Evolutionary conservation across 2,329 filamentous ascomycete genomes (phyloP), one percentile per base, ranked within the genome.

Genomic region (Fusarium poae): DNA sequence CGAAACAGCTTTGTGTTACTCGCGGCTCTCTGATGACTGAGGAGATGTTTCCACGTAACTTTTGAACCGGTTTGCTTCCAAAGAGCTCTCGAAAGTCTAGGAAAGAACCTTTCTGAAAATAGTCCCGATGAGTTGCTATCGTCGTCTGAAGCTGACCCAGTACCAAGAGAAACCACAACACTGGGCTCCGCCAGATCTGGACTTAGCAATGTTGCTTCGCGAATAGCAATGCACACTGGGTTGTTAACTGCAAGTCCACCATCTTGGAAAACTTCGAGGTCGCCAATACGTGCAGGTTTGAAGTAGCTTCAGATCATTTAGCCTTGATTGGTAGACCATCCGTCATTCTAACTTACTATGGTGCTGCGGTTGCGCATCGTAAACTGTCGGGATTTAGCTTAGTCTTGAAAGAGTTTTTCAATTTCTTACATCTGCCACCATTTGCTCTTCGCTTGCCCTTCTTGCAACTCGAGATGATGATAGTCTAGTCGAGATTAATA

Each of bases 191-290:
- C 37, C 23, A 49, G 29, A 37, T 64, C 30, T 12, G 50, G 50
- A 46, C 60, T 57, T 23, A 70, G 42, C 4, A 49, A 52, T 15
- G 48, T 62, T 16, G 61, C 54, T 46, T 73, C 67, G 20, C 65
- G 42, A 16, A 72, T n/a, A 13, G 65, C 60, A 27, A 73, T 73
- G 11, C 45, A 62, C 16, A 58, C 65, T 3, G 62, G 71, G 48
- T 73, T 73, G 48, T 73, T 73, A 32, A 57, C 57, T 15, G 68
- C 61, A 13, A 73, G 42, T 6, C 71, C 62, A 21, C 71, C 64
- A 48, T 73, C 69, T 42, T 73, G 62, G 23, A 73, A 67, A 5
- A 45, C 52, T 32, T 51, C 64, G 15, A 57, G 48, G 21, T 51
- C 44, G 18, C 59, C 40, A 25, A 73, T 64, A 54, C 55, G 29